A percentile compares a stretch with the other conserved stretches of the same genome.
Conservation (phyloP, 352 stramenopile species). For the Pythium vanterpoolii region DNA sequence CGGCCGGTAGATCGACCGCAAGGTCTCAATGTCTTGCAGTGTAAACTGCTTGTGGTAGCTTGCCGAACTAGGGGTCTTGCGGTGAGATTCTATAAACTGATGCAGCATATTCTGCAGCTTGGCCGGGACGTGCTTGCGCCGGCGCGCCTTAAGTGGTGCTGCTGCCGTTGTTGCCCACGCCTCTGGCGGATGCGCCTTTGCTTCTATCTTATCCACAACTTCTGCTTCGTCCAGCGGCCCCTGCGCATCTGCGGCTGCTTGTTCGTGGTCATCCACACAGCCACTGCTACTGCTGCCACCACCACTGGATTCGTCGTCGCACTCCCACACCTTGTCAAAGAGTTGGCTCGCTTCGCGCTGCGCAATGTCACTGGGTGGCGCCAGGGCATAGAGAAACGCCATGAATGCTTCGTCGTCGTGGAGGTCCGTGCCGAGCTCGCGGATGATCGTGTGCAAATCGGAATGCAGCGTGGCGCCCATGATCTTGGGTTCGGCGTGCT, state of each 20-base stretch:
- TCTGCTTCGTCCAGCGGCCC: slow-evolving; percentile 9
- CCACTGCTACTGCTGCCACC: slow-evolving; percentile 7
- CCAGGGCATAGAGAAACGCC: slow-evolving; percentile 27
- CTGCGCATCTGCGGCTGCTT: slow-evolving; percentile 1
- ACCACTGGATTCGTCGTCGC: slow-evolving; percentile 13
- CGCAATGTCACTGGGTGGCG: slow-evolving; percentile 7
- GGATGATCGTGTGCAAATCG: slow-evolving; percentile 39
- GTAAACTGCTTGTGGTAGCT: slow-evolving; percentile 21
- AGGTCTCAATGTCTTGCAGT: slow-evolving; percentile 16
- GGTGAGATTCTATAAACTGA: slow-evolving; percentile 20
- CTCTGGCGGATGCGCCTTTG: slow-evolving; percentile 8
- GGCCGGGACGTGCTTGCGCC: slow-evolving; percentile 10
- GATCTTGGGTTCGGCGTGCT: slow-evolving; percentile 33
- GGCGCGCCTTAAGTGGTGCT: background rate
- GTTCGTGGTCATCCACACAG: slow-evolving; percentile 1
- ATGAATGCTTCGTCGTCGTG: slow-evolving; percentile 52
- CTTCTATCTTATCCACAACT: background rate
- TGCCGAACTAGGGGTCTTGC: slow-evolving; percentile 6
- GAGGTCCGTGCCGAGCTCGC: slow-evolving; percentile 43
- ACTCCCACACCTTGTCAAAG: slow-evolving; percentile 4
- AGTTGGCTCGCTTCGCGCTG: background rate
- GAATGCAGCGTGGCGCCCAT: slow-evolving; percentile 31
- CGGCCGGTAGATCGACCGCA: slow-evolving; percentile 11
- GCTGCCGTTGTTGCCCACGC: background rate
- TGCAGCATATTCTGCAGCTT: slow-evolving; percentile 17